Conservation (phyloP, 1,284 basidiomycete genomes). For the Marasmius fiardii region DNA sequence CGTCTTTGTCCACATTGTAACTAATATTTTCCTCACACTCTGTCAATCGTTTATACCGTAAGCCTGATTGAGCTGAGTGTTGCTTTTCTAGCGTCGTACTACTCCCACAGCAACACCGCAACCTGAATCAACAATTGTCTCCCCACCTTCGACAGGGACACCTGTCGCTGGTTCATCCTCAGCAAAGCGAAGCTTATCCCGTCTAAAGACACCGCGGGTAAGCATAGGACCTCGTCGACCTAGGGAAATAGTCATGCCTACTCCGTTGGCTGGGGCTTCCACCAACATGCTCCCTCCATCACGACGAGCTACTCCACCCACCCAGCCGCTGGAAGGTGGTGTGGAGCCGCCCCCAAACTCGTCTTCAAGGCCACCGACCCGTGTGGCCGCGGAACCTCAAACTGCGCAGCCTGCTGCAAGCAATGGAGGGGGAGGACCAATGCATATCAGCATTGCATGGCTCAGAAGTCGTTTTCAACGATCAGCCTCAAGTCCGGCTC, state of each 20-base stretch:
- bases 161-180: neutral
- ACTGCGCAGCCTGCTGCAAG: neutral
- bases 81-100: neutral
- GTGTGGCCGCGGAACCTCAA: neutral
- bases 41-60: neutral
- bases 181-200: conserved; percentile 4
- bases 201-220: conserved; percentile 13
- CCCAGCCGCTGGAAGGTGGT: neutral
- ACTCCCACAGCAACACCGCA: conserved; percentile 1
- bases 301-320: neutral
- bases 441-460: conserved; percentile 9
- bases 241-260: conserved; percentile 5
- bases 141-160: neutral
- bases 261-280: neutral
- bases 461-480: conserved; percentile 12
- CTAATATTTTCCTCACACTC: neutral
- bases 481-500: conserved; percentile 11
- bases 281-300: neutral
- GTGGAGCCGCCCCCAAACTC: neutral
- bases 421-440: conserved; percentile 2
- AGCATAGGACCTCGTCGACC: conserved; percentile 12
- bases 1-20: neutral
- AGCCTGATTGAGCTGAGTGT: neutral
- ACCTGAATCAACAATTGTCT: neutral
- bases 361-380: neutral